These are phyloP conservation scores for Nicotiana undulata DNA, from an alignment of 257 asterid genomes.

Conservation along the genomic window DNA sequence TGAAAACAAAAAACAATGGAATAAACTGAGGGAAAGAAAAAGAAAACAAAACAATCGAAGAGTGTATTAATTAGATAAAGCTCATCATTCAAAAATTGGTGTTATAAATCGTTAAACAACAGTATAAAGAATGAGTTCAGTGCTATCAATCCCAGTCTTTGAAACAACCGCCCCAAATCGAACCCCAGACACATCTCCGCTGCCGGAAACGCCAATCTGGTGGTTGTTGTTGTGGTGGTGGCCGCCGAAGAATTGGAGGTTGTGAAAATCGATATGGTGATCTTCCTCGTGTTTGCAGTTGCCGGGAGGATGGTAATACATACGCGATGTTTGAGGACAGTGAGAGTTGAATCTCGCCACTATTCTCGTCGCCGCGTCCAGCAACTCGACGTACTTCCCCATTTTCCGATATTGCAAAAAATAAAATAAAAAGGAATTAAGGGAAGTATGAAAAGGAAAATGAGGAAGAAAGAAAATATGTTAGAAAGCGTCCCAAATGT, in stretches of 20 bases:
- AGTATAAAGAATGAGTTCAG: slow-evolving; percentile 53
- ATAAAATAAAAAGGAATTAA: no score
- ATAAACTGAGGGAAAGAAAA: no score
- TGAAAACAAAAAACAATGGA: no score
- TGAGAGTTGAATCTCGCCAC: slow-evolving; percentile 52
- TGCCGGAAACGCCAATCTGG: slow-evolving; percentile 5
- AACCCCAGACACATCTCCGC: slow-evolving; percentile 4
- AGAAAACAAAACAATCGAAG: background rate
- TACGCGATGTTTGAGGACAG: slow-evolving; percentile 67
- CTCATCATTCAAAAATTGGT: background rate
- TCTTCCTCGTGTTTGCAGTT: background rate
- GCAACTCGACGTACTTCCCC: slow-evolving; percentile 45
- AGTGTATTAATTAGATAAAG: background rate
- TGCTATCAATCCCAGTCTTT: slow-evolving; percentile 23
- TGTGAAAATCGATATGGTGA: background rate
- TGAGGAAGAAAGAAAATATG: background rate
- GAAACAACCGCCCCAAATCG: slow-evolving; percentile 4
- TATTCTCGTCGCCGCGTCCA: slow-evolving; percentile 39
- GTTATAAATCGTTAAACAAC: slow-evolving; percentile 16
- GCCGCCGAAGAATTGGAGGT: background rate
- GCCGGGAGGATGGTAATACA: slow-evolving; percentile 61
- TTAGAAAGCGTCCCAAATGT: slow-evolving; percentile 5
- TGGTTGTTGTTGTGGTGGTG: background rate
- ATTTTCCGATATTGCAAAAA: slow-evolving; percentile 1
- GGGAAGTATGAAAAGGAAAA: background rate